phyloP scores from a whole-genome alignment of 306 rosid species.

The Alnus rubra region DNA sequence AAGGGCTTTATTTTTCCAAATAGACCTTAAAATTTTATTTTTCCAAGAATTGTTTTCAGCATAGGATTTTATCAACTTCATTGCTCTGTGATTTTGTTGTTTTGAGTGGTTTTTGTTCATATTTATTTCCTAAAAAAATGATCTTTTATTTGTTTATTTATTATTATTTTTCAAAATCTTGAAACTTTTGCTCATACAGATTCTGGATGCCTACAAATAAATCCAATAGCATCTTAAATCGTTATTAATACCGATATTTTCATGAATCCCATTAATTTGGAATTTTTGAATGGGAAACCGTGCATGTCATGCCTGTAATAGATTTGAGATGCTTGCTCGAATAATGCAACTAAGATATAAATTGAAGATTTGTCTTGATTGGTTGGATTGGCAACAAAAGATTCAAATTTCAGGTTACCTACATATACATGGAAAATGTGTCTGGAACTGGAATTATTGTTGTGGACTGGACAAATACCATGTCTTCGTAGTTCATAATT shows the following conservation, averaged over 20 bases:
- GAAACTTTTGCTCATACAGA: not conserved
- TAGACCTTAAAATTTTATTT: not conserved
- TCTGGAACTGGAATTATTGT: constrained; percentile 3
- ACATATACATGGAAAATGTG: not conserved
- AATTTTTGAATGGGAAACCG: not conserved
- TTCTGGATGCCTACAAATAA: not conserved
- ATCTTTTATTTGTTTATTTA: not conserved
- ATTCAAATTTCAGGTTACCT: not conserved
- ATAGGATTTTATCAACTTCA: not conserved
- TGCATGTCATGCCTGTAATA: not conserved
- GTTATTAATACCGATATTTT: not conserved
- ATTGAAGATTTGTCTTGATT: constrained; percentile 3
- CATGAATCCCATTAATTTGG: not conserved
- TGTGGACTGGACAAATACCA: not conserved
- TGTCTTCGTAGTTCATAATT: not conserved
- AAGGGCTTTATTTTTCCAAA: not conserved
- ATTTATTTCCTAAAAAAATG: no score
- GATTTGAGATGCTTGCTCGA: not conserved
- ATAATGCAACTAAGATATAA: constrained; percentile 6
- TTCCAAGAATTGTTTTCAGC: no score
- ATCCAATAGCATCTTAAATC: not conserved
- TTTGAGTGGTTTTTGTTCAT: not conserved
- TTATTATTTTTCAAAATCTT: not conserved
- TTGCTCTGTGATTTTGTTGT: not conserved
- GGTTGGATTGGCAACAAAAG: not conserved